Percentiles rank a stretch among this genome's conserved stretches.
These are phyloP conservation scores for Stentor coeruleus DNA, from an alignment of 73 alveolate genomes.

Conservation along the genomic window DNA sequence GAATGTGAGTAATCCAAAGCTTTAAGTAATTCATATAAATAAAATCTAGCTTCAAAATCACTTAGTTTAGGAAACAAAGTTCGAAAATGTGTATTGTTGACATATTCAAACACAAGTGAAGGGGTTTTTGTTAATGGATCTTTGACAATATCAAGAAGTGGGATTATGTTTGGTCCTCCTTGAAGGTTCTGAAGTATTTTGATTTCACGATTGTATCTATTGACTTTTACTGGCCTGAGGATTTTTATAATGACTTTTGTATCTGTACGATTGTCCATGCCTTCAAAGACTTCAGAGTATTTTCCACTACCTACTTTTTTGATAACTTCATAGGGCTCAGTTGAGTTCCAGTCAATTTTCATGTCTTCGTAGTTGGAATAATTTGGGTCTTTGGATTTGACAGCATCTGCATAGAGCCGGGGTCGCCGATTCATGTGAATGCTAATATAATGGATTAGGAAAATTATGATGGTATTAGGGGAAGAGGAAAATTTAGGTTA, in stretches of 20 bases:
- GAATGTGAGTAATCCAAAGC: constrained; percentile 95
- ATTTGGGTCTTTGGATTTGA: too few relatives aligned
- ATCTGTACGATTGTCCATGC: constrained; percentile 70
- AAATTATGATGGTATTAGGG: too few relatives aligned
- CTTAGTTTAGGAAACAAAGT: constrained; percentile 76
- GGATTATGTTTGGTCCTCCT: constrained; percentile 90
- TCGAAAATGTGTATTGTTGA: constrained; percentile 86
- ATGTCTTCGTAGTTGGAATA: too few relatives aligned
- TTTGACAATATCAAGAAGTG: constrained; percentile 89
- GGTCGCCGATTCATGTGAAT: too few relatives aligned
- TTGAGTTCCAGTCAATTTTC: too few relatives aligned
- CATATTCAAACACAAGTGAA: constrained; percentile 77
- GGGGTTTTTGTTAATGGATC: constrained; percentile 95
- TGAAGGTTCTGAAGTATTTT: constrained; percentile 85
- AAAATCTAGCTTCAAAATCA: constrained; percentile 86
- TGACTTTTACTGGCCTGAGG: constrained; percentile 92
- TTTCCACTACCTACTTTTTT: too few relatives aligned
- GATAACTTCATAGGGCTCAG: too few relatives aligned
- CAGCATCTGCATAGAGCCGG: too few relatives aligned
- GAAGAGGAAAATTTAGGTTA: too few relatives aligned
- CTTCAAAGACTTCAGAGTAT: too few relatives aligned
- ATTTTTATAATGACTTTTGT: constrained; percentile 80
- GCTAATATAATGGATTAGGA: too few relatives aligned
- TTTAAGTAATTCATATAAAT: constrained; percentile 81
- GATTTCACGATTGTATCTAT: constrained; percentile 93